Evolutionary conservation across 768 basidiomycete species (phyloP).

Genomic region (Macrolepiota dolichaula): DNA sequence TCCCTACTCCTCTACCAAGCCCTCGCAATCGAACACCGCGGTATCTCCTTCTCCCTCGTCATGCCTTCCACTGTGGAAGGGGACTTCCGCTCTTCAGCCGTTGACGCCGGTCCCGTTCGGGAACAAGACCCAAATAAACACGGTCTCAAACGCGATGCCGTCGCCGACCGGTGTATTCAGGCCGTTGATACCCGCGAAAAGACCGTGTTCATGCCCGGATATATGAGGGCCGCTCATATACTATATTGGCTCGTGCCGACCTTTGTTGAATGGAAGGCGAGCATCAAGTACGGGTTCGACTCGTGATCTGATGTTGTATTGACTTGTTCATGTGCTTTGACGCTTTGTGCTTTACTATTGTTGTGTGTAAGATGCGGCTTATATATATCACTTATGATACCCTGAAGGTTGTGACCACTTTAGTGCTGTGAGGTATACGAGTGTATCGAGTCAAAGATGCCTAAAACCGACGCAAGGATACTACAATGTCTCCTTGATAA

Average conservation of each 20-base stretch:
- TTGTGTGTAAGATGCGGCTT: background rate
- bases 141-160: slow-evolving; percentile 56
- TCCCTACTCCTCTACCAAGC: slow-evolving; percentile 75
- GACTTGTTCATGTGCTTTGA: background rate
- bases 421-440: too few species aligned
- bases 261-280: slow-evolving; percentile 54
- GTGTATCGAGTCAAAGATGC: too few species aligned
- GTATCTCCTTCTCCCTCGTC: slow-evolving; percentile 57
- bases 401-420: too few species aligned
- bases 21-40: slow-evolving; percentile 76
- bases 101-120: slow-evolving; percentile 48
- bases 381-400: background rate
- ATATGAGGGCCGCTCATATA: slow-evolving; percentile 45
- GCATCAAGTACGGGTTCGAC: slow-evolving; percentile 61
- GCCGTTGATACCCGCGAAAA: slow-evolving; percentile 60
- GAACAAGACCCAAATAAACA: slow-evolving; percentile 52
- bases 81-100: slow-evolving; percentile 75
- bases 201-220: slow-evolving; percentile 53
- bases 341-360: background rate
- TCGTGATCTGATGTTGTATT: background rate
- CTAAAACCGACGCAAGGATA: too few species aligned
- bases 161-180: slow-evolving; percentile 56
- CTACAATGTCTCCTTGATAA: too few species aligned
- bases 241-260: slow-evolving; percentile 65
- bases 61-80: slow-evolving; percentile 75